Percentiles rank a stretch among this genome's conserved stretches.
Evolutionary conservation across 129 eudicot genomes (phyloP).

Genomic region (Gnaphalium uliginosum): DNA sequence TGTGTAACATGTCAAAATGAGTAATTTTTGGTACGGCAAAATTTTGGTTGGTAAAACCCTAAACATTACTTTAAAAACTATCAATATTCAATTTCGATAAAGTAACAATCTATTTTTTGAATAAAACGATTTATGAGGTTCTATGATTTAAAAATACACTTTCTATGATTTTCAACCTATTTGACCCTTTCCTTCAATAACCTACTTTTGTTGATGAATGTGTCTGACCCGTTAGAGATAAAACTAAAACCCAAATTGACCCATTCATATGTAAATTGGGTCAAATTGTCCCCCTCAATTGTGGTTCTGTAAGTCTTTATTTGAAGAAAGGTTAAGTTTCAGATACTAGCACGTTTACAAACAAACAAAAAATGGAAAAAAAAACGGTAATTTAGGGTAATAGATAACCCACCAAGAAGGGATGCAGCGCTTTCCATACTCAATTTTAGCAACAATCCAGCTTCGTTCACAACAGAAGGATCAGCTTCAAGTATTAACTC

Average conservation of each 20-base stretch:
- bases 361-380: background rate
- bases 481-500: constrained; percentile 89
- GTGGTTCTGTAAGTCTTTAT: background rate
- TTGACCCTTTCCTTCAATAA: background rate
- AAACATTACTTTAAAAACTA: background rate
- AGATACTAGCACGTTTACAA: background rate
- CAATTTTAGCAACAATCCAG: constrained; percentile 64
- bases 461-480: constrained; percentile 67
- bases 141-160: background rate
- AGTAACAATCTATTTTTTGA: background rate
- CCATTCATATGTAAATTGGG: background rate
- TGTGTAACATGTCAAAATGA: background rate
- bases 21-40: background rate
- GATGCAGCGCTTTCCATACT: constrained; percentile 89
- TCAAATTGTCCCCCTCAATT: background rate
- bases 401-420: constrained; percentile 63
- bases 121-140: background rate
- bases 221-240: background rate
- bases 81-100: background rate
- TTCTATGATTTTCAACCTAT: background rate
- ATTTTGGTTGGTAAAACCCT: background rate
- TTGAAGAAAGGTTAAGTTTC: background rate
- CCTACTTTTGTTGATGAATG: background rate
- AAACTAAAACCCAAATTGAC: background rate
- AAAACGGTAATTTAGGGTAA: background rate